These are phyloP conservation scores for Fistulina hepatica DNA, from an alignment of 1,284 basidiomycete genomes.

Conservation along the genomic window DNA sequence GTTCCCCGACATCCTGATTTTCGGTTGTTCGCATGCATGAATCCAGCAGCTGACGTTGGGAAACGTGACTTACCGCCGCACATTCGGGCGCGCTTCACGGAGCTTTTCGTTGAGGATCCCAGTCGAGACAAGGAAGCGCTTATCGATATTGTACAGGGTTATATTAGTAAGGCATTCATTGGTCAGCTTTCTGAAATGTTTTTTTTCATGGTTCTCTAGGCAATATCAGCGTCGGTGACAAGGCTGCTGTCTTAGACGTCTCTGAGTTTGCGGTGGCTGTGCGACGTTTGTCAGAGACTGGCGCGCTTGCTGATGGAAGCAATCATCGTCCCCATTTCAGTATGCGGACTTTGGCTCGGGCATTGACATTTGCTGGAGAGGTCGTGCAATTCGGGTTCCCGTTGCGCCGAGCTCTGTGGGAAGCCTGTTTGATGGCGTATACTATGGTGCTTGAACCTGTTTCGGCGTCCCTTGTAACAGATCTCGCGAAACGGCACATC, in stretches of 20 bases:
- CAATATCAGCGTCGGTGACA: slow-evolving; percentile 76
- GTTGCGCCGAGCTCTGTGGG: slow-evolving; percentile 84
- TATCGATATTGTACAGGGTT: slow-evolving; percentile 79
- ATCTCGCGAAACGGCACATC: slow-evolving; percentile 71
- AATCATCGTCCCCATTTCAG: slow-evolving; percentile 96
- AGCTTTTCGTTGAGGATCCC: slow-evolving; percentile 89
- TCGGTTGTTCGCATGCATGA: slow-evolving; percentile 98
- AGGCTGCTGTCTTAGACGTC: slow-evolving; percentile 80
- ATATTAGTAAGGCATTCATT: slow-evolving; percentile 89
- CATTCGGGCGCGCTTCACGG: slow-evolving; percentile 88
- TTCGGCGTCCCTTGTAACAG: slow-evolving; percentile 62
- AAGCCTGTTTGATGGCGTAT: slow-evolving; percentile 96
- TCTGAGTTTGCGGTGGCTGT: slow-evolving; percentile 86
- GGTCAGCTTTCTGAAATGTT: too few species aligned
- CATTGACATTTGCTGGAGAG: slow-evolving; percentile 85
- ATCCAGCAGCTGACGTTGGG: slow-evolving; percentile 97
- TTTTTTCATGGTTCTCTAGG: too few species aligned
- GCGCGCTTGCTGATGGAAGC: slow-evolving; percentile 89
- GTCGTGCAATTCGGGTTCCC: slow-evolving; percentile 64
- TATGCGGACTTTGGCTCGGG: slow-evolving; percentile 91
- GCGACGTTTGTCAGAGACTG: slow-evolving; percentile 67
- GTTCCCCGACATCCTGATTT: slow-evolving; percentile 91
- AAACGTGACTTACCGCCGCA: slow-evolving; percentile 94
- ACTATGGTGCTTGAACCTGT: slow-evolving; percentile 83
- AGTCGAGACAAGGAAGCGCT: slow-evolving; percentile 90